These are phyloP conservation scores for Pichia sp. DNA, from an alignment of 1,139 yeast species.

Conservation along the genomic window DNA sequence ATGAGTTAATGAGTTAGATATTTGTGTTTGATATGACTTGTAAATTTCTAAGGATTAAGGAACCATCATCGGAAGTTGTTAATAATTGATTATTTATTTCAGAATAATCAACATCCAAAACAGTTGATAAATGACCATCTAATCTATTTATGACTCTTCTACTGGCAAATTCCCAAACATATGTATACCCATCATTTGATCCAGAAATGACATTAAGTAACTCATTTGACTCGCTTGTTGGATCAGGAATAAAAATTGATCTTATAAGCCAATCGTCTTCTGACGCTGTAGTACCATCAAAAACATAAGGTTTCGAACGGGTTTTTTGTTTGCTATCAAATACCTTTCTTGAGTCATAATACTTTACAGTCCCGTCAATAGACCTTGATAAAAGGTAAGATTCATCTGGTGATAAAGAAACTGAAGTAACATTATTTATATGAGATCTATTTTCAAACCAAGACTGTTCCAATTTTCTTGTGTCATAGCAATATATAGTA, in stretches of 20 bases:
- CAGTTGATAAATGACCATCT: constrained; percentile 57
- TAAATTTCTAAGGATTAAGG: constrained; percentile 38
- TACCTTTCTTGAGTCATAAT: constrained; percentile 43
- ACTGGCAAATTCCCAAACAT: constrained; percentile 56
- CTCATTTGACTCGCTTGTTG: constrained; percentile 11
- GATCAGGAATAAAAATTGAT: constrained; percentile 33
- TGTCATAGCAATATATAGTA: constrained; percentile 49
- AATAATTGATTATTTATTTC: constrained; percentile 37
- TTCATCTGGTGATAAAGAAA: constrained; percentile 44
- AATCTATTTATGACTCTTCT: constrained; percentile 42
- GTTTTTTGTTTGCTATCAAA: constrained; percentile 29
- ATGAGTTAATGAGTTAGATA: neutral
- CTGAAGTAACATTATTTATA: constrained; percentile 44
- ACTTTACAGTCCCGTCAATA: constrained; percentile 49
- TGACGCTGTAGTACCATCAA: constrained; percentile 56
- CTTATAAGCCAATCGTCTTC: constrained; percentile 48
- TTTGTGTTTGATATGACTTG: constrained; percentile 1
- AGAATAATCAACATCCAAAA: constrained; percentile 47
- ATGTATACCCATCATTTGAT: constrained; percentile 52
- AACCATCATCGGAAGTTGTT: constrained; percentile 47
- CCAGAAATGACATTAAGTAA: constrained; percentile 35
- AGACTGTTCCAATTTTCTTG: constrained; percentile 36
- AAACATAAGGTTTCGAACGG: constrained; percentile 40
- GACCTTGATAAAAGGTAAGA: constrained; percentile 50
- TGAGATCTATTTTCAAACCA: constrained; percentile 42